A percentile compares a stretch with the other conserved stretches of the same genome.
Evolutionary conservation across 2,329 filamentous ascomycete species (phyloP).

Genomic region (Colletotrichum tofieldiae): DNA sequence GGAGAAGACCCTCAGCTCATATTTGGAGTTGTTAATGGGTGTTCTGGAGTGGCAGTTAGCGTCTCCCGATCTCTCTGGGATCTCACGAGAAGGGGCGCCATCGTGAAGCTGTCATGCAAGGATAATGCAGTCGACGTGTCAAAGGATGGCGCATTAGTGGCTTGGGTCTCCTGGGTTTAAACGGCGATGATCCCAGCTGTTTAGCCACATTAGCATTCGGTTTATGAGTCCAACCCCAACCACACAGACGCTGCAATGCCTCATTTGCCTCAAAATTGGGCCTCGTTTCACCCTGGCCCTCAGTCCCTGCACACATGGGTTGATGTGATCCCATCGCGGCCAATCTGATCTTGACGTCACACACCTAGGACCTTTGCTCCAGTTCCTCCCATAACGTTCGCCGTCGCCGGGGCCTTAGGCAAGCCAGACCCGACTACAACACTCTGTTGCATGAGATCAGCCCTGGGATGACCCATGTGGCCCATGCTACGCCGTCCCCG

Average conservation of each 20-base stretch:
- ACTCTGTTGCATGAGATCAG: slow-evolving; percentile 37
- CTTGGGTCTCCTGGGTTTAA: slow-evolving; percentile 24
- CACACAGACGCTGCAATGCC: slow-evolving; percentile 41
- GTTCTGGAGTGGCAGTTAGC: slow-evolving; percentile 14
- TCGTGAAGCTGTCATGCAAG: slow-evolving; percentile 39
- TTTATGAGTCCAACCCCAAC: slow-evolving; percentile 31
- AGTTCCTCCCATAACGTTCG: slow-evolving; percentile 1
- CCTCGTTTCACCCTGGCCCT: slow-evolving; percentile 33
- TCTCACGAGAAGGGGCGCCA: slow-evolving; percentile 2
- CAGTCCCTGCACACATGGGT: slow-evolving; percentile 12
- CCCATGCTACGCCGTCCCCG: slow-evolving; percentile 10
- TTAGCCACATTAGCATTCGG: slow-evolving; percentile 19
- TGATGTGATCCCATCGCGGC: slow-evolving; percentile 26
- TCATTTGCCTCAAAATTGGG: slow-evolving; percentile 41
- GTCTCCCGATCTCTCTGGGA: slow-evolving; percentile 33
- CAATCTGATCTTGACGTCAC: slow-evolving; percentile 38
- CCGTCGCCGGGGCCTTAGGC: not conserved
- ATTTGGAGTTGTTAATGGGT: slow-evolving; percentile 12
- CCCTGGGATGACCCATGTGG: slow-evolving; percentile 28
- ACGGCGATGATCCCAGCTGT: slow-evolving; percentile 34
- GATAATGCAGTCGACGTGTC: slow-evolving; percentile 41
- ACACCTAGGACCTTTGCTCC: slow-evolving; percentile 33
- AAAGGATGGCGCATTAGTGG: slow-evolving; percentile 31
- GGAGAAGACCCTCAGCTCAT: slow-evolving; percentile 6
- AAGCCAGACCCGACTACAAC: slow-evolving; percentile 22